Percentiles rank a stretch among this genome's conserved stretches.
These are phyloP conservation scores for Mortierella sp. DNA, from an alignment of 371 early-diverging fungal genomes.

Conservation along the genomic window DNA sequence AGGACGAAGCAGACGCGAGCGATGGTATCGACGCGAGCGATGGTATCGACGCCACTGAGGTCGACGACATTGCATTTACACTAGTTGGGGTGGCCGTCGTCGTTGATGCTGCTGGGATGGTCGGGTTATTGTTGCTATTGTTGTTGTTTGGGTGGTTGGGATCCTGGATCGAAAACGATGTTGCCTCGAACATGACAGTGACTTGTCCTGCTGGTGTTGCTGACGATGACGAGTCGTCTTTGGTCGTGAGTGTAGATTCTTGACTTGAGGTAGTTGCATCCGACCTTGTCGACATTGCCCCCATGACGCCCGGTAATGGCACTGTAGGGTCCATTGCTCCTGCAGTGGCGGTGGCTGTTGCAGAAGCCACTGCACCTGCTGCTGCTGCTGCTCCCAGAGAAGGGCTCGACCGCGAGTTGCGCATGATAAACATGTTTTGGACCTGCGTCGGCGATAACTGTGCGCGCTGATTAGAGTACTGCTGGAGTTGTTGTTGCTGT, in stretches of 20 bases:
- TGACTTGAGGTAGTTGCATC: not conserved
- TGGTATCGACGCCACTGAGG: no score
- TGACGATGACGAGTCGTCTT: not conserved
- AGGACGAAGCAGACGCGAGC: not conserved
- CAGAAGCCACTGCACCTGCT: not conserved
- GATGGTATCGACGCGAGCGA: not conserved
- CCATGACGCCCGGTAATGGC: not conserved
- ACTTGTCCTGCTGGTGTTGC: slow-evolving; percentile 3
- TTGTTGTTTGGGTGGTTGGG: not conserved
- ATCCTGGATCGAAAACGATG: slow-evolving; percentile 25
- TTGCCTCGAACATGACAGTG: slow-evolving; percentile 36
- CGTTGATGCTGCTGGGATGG: not conserved
- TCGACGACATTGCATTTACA: no score
- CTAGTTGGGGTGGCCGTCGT: no score
- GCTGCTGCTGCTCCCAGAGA: not conserved
- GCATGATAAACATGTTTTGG: slow-evolving; percentile 19
- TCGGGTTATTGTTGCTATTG: not conserved
- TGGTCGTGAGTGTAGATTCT: not conserved
- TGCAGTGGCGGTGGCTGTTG: not conserved
- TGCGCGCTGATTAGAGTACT: slow-evolving; percentile 31
- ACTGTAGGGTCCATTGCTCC: not conserved
- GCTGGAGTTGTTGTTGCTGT: slow-evolving; percentile 27
- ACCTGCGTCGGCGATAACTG: slow-evolving; percentile 23
- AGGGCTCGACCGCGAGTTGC: slow-evolving; percentile 3
- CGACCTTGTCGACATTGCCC: not conserved